Evolutionary conservation across 208 protist genomes (phyloP).

Genomic region (Leishmania martiniquensis): DNA sequence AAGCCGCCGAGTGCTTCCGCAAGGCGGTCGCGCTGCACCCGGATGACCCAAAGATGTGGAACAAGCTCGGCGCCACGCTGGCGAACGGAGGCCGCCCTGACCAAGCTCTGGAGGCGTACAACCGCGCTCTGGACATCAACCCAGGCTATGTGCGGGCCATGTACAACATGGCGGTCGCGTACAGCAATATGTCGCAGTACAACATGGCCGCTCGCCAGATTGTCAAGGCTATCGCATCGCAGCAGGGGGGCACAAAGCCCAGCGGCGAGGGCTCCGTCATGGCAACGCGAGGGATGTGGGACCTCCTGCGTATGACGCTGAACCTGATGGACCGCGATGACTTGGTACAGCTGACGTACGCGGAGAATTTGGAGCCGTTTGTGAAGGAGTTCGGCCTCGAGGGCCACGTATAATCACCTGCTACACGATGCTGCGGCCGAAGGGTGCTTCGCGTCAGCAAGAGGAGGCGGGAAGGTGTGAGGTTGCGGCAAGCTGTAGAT

Average conservation of each 20-base stretch:
- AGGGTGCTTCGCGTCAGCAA: not conserved
- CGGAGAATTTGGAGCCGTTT: constrained; percentile 68
- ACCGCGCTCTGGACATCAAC: constrained; percentile 87
- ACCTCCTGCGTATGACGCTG: constrained; percentile 84
- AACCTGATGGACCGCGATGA: constrained; percentile 87
- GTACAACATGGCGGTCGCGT: constrained; percentile 91
- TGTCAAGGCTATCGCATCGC: constrained; percentile 76
- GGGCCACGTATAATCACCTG: constrained; percentile 49
- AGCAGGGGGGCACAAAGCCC: constrained; percentile 74
- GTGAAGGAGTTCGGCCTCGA: constrained; percentile 80
- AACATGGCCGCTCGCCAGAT: constrained; percentile 63
- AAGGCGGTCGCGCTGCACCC: constrained; percentile 73
- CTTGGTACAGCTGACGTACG: constrained; percentile 71
- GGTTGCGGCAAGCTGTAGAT: not conserved
- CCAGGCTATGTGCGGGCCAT: constrained; percentile 87
- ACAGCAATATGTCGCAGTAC: constrained; percentile 83
- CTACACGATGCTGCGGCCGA: not conserved
- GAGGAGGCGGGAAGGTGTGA: not conserved
- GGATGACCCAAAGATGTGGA: constrained; percentile 82
- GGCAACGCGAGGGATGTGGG: constrained; percentile 79
- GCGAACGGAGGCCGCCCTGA: constrained; percentile 77
- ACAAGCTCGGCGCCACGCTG: constrained; percentile 91
- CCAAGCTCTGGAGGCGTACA: constrained; percentile 88
- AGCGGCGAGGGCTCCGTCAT: constrained; percentile 51
- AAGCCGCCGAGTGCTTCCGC: constrained; percentile 76